A percentile compares a stretch with the other conserved stretches of the same genome.
Evolutionary conservation across 106 monocot genomes (phyloP).

Genomic region (Triglochin maritima): DNA sequence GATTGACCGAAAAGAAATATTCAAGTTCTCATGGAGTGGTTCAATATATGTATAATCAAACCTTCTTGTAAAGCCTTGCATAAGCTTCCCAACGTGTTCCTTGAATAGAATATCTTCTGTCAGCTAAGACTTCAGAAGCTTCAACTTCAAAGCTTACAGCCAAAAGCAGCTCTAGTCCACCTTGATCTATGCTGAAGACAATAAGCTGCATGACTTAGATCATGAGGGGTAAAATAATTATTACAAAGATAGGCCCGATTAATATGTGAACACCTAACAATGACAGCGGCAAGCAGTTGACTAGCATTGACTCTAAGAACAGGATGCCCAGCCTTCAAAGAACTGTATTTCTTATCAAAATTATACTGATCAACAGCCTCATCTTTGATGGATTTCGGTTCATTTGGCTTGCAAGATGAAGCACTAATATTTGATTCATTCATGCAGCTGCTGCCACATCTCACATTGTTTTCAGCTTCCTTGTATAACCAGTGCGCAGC

Average conservation of each 20-base stretch:
- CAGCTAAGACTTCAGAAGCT: conserved; percentile 74
- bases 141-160: conserved; percentile 88
- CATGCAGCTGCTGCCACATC: conserved; percentile 2
- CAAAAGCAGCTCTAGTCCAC: conserved; percentile 80
- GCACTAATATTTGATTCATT: conserved; percentile 26
- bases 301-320: conserved; percentile 81
- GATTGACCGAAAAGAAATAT: too few species aligned
- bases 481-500: conserved; percentile 98
- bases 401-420: conserved; percentile 33
- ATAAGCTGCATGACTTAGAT: neutral
- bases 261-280: conserved; percentile 45
- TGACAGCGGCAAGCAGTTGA: conserved; percentile 77
- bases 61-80: conserved; percentile 83
- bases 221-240: conserved; percentile 2
- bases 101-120: conserved; percentile 60
- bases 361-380: conserved; percentile 32
- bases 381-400: conserved; percentile 34
- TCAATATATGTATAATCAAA: neutral
- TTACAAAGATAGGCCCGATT: neutral
- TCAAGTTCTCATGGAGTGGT: too few species aligned
- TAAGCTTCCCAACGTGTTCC: conserved; percentile 75
- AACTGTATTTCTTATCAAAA: conserved; percentile 43
- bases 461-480: conserved; percentile 46
- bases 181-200: conserved; percentile 60
- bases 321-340: conserved; percentile 77